phyloP scores from a whole-genome alignment of 192 early-diverging fungal species.

The Coemansia asiatica region DNA sequence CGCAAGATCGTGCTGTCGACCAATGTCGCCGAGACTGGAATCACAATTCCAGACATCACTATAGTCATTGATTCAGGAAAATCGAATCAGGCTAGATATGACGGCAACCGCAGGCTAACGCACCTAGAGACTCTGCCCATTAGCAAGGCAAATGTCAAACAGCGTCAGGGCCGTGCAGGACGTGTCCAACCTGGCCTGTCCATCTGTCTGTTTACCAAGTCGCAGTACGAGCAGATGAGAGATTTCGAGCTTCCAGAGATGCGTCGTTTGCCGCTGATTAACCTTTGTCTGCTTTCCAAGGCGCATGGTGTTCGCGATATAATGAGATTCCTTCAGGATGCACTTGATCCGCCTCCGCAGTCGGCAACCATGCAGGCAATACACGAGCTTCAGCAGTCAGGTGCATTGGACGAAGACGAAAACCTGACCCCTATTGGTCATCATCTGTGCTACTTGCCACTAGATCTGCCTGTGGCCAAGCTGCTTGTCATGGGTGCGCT shows the following conservation, averaged over 20 bases:
- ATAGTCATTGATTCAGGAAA: constrained; percentile 70
- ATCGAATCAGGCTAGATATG: constrained; percentile 63
- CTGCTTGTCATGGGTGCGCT: constrained; percentile 72
- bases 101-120: constrained; percentile 58
- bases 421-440: constrained; percentile 72
- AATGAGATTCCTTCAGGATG: constrained; percentile 56
- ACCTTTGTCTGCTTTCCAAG: constrained; percentile 70
- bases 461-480: constrained; percentile 74
- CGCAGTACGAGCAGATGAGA: constrained; percentile 45
- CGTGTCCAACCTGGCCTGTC: constrained; percentile 59
- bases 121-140: constrained; percentile 51
- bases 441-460: constrained; percentile 70
- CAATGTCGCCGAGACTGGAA: constrained; percentile 75
- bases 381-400: constrained; percentile 26
- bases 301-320: constrained; percentile 66
- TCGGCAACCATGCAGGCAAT: constrained; percentile 63
- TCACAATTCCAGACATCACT: constrained; percentile 66
- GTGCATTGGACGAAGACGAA: constrained; percentile 34
- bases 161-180: constrained; percentile 63
- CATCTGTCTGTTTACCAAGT: constrained; percentile 56
- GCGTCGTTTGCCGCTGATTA: constrained; percentile 69
- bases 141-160: constrained; percentile 59
- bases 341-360: constrained; percentile 71
- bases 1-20: constrained; percentile 89
- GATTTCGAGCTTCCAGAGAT: constrained; percentile 62